Percentiles rank a stretch among this genome's conserved stretches.
Conservation (phyloP, 2,329 filamentous ascomycete species). For the Epichloe scottii region DNA sequence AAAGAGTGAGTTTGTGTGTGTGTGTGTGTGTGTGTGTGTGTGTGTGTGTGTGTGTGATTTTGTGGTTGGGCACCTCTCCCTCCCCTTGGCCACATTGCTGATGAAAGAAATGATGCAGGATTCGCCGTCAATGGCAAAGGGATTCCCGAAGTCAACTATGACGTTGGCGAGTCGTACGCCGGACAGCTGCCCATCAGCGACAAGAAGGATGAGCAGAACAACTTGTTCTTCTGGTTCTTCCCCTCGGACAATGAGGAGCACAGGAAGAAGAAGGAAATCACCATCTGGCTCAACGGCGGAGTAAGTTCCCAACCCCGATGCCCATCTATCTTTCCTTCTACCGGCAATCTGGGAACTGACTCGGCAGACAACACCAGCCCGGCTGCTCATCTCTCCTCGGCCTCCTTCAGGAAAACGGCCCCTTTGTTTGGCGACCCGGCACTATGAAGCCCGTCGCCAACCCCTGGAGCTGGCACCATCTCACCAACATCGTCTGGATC, state of each 20-base stretch:
- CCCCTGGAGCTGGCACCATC: conserved; percentile 51
- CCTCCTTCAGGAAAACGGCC: conserved; percentile 65
- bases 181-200: conserved; percentile 43
- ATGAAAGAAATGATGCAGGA: conserved; percentile 19
- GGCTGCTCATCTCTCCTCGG: conserved; percentile 52
- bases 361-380: conserved; percentile 16
- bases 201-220: conserved; percentile 31
- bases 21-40: too few relatives aligned
- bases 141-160: conserved; percentile 53
- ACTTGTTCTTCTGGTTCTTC: conserved; percentile 58
- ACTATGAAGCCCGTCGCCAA: conserved; percentile 54
- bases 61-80: too few relatives aligned
- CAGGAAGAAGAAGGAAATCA: conserved; percentile 40
- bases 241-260: conserved; percentile 35
- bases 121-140: conserved; percentile 47
- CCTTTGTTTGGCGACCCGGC: conserved; percentile 58
- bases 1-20: conserved; percentile 6
- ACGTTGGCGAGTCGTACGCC: conserved; percentile 47
- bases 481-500: conserved; percentile 49
- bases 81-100: too few relatives aligned
- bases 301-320: conserved; percentile 14
- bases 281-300: conserved; percentile 49
- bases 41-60: too few relatives aligned
- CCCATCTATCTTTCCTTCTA: too few relatives aligned
- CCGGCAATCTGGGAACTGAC: too few relatives aligned